Base-by-base conservation (phyloP, 2,329 filamentous ascomycete genomes). In the Aspergillus quadricinctus region DNA sequence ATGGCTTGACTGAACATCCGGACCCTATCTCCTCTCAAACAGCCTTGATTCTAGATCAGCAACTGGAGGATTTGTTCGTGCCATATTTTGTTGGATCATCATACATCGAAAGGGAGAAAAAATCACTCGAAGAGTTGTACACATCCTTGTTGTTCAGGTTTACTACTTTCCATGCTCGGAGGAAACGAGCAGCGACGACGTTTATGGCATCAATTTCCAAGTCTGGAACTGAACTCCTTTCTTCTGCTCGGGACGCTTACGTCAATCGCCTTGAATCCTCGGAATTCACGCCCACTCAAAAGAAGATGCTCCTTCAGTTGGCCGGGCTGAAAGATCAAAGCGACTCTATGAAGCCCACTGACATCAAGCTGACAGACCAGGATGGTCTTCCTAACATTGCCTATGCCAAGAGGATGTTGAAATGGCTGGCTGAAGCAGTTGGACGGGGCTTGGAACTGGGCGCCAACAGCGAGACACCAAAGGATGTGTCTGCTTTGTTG, bases 341-440 rank as follows among this genome's bases (percentile, higher is more conserved):
- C 3, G 87, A 87, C 59, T 85, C 83, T 61, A 68, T 72, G 25
- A 86, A 88, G 67, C 89, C 90, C 72, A 88, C 89, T 63, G 92
- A 96, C 52, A 91, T 96, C 56, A 92, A 96, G 69, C 89, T 97
- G 31, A 87, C 88, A 0, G 94, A 97, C 57, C 87, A 93, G 68
- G 93, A 99, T 67, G 94, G 94, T 35, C 81, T 86, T 55, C 78
- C 97, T 27, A 93, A 87, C 63, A 80, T 95, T 4, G 80, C 85
- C n/a, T 92, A 89, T 71, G 90, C 92, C n/a, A 97, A 97, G 76
- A 85, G 94, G 56, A 99, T 99, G 92, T 83, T 99, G 58, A 95
- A 90, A 70, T 99, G 94, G 94, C 79, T 99, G 43, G 94, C 94
- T 2, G 94, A 99, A 78, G 92, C 90, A 60, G 93, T 99, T 25